Evolutionary conservation across 805 yeast species (phyloP).

Genomic region (Ogataea nonfermentans): DNA sequence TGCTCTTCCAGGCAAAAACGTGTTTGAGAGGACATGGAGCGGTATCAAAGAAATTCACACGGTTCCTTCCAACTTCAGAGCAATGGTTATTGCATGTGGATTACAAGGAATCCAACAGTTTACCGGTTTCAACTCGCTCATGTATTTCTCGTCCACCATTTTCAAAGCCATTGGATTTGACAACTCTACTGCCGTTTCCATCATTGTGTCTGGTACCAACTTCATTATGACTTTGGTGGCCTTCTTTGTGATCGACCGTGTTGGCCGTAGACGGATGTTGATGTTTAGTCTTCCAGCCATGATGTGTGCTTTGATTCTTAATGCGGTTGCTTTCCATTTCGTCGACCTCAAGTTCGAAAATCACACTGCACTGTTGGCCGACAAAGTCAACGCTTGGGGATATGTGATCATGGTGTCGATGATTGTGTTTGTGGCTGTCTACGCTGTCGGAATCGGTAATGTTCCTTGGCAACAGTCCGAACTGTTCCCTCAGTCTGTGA

Average conservation of each 20-base stretch:
- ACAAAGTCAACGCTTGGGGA: slow-evolving; percentile 79
- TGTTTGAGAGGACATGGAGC: slow-evolving; percentile 52
- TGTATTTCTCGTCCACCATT: slow-evolving; percentile 93
- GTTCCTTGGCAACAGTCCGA: slow-evolving; percentile 99
- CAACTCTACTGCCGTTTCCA: slow-evolving; percentile 91
- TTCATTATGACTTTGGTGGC: slow-evolving; percentile 85
- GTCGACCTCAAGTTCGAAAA: slow-evolving; percentile 60
- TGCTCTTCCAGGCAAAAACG: slow-evolving; percentile 46
- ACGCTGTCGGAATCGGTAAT: slow-evolving; percentile 94
- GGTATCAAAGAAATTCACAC: slow-evolving; percentile 62
- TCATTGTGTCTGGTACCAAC: slow-evolving; percentile 92
- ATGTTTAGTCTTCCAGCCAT: slow-evolving; percentile 82
- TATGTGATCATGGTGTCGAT: slow-evolving; percentile 79
- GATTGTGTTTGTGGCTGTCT: slow-evolving; percentile 84
- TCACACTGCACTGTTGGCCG: slow-evolving; percentile 40
- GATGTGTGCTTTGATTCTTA: slow-evolving; percentile 70
- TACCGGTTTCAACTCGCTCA: slow-evolving; percentile 92
- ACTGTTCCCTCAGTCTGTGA: slow-evolving; percentile 87
- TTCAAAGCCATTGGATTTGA: slow-evolving; percentile 87
- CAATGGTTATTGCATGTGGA: slow-evolving; percentile 86
- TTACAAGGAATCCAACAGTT: slow-evolving; percentile 96
- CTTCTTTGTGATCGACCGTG: slow-evolving; percentile 77
- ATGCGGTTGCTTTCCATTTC: slow-evolving; percentile 91
- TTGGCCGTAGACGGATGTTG: slow-evolving; percentile 85
- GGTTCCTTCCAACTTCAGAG: slow-evolving; percentile 80